These are phyloP conservation scores for Fusarium tjaetaba DNA, from an alignment of 2,329 filamentous ascomycete species.

Conservation along the genomic window DNA sequence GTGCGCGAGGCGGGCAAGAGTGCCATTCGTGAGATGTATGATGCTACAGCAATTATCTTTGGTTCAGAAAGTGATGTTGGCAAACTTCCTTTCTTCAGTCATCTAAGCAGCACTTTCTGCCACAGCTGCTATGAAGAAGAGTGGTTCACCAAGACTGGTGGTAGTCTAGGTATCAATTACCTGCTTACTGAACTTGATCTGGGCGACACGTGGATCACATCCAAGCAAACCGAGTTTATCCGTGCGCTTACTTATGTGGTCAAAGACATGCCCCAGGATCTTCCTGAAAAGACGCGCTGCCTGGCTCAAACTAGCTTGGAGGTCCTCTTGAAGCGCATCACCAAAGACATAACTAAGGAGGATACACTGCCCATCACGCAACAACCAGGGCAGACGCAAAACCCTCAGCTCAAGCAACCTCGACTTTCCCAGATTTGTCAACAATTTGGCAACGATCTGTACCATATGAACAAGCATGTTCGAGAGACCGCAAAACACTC, in stretches of 20 bases:
- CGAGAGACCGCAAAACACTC: constrained; percentile 86
- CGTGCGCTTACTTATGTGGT: constrained; percentile 95
- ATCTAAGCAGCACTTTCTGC: constrained; percentile 85
- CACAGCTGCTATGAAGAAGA: constrained; percentile 98
- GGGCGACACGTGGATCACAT: constrained; percentile 82
- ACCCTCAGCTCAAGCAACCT: constrained; percentile 58
- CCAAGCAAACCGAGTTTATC: constrained; percentile 87
- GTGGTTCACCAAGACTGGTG: constrained; percentile 98
- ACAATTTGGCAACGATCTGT: constrained; percentile 86
- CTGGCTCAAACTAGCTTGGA: constrained; percentile 87
- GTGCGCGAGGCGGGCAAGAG: constrained; percentile 86
- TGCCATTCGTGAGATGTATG: constrained; percentile 81
- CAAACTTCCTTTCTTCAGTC: constrained; percentile 83
- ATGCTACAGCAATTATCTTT: constrained; percentile 80
- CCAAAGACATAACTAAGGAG: constrained; percentile 81
- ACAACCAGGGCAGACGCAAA: constrained; percentile 52
- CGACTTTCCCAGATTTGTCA: constrained; percentile 82
- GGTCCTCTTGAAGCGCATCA: constrained; percentile 80
- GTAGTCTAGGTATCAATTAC: constrained; percentile 88
- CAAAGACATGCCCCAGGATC: constrained; percentile 95
- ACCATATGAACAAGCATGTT: constrained; percentile 96
- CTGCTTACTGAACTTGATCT: constrained; percentile 86
- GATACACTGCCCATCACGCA: constrained; percentile 61
- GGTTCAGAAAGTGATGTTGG: constrained; percentile 77
- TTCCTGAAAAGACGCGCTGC: constrained; percentile 87